Conservation (phyloP, 1,284 basidiomycete genomes). For the Boletus semigastroideus region DNA sequence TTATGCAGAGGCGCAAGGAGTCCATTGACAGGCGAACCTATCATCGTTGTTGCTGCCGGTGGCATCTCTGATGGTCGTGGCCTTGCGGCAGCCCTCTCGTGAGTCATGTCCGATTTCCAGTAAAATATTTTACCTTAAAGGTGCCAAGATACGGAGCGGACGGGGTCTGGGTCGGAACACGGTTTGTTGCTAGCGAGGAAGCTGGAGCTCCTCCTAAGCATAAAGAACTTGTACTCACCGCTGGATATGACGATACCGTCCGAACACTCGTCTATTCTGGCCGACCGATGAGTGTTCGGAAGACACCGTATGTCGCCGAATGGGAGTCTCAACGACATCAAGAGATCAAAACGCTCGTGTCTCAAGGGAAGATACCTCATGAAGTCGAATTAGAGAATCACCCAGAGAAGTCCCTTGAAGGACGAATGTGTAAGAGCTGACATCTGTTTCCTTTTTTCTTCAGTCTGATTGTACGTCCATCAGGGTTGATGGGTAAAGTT, state of each 20-base stretch:
- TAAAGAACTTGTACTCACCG: slow-evolving; percentile 67
- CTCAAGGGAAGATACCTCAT: slow-evolving; percentile 73
- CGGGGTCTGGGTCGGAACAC: slow-evolving; percentile 89
- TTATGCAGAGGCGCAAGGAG: slow-evolving; percentile 61
- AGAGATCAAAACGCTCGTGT: slow-evolving; percentile 61
- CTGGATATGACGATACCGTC: slow-evolving; percentile 70
- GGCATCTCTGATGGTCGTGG: slow-evolving; percentile 84
- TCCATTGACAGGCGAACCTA: slow-evolving; percentile 74
- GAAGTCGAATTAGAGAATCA: slow-evolving; percentile 68
- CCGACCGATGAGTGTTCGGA: slow-evolving; percentile 79
- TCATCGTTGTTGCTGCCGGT: slow-evolving; percentile 81
- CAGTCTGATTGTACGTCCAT: slow-evolving; percentile 8
- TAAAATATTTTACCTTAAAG: not conserved
- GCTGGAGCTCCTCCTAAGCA: slow-evolving; percentile 80
- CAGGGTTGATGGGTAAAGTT: slow-evolving; percentile 87
- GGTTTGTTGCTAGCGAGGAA: slow-evolving; percentile 85
- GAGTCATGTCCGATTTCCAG: slow-evolving; percentile 26
- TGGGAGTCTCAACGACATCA: slow-evolving; percentile 61
- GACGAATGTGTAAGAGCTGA: slow-evolving; percentile 52
- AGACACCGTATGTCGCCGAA: slow-evolving; percentile 71
- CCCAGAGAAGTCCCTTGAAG: slow-evolving; percentile 66
- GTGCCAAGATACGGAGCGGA: slow-evolving; percentile 65
- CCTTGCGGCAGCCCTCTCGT: slow-evolving; percentile 77
- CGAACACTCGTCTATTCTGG: slow-evolving; percentile 82
- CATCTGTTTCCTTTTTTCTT: not conserved